phyloP scores from a whole-genome alignment of 1,284 basidiomycete species.

The Meira miltonrushii region DNA sequence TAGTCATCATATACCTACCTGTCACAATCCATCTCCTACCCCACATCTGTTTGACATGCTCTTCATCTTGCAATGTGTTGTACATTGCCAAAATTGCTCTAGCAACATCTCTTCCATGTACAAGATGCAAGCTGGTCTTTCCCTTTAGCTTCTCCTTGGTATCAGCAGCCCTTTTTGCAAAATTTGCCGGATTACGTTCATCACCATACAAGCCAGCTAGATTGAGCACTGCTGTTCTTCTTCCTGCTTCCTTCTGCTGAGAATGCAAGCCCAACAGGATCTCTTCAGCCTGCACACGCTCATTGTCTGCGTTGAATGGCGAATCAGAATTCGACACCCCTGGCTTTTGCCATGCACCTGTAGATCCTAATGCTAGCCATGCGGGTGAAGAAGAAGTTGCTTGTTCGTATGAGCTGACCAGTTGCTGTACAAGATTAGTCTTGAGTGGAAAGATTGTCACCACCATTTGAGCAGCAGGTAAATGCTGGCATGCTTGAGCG shows the following conservation, averaged over 20 bases:
- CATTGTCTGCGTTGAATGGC: conserved; percentile 22
- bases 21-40: conserved; percentile 40
- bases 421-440: conserved; percentile 19
- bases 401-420: conserved; percentile 29
- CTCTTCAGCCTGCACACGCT: conserved; percentile 8
- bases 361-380: conserved; percentile 42
- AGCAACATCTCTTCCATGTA: conserved; percentile 39
- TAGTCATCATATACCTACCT: conserved; percentile 5
- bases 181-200: conserved; percentile 36
- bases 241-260: too few species aligned
- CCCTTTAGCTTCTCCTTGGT: conserved; percentile 27
- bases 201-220: conserved; percentile 39
- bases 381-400: conserved; percentile 11
- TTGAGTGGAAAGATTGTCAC: conserved; percentile 60
- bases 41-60: conserved; percentile 19
- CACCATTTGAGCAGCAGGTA: conserved; percentile 62
- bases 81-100: conserved; percentile 30
- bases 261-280: background rate
- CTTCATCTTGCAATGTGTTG: conserved; percentile 3
- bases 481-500: conserved; percentile 48
- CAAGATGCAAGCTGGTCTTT: conserved; percentile 39
- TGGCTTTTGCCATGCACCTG: conserved; percentile 34
- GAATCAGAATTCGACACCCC: conserved; percentile 18
- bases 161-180: conserved; percentile 28
- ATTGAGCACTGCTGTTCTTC: background rate